Conservation (phyloP, 2,329 filamentous ascomycete genomes). For the Chaetomium sp. region DNA sequence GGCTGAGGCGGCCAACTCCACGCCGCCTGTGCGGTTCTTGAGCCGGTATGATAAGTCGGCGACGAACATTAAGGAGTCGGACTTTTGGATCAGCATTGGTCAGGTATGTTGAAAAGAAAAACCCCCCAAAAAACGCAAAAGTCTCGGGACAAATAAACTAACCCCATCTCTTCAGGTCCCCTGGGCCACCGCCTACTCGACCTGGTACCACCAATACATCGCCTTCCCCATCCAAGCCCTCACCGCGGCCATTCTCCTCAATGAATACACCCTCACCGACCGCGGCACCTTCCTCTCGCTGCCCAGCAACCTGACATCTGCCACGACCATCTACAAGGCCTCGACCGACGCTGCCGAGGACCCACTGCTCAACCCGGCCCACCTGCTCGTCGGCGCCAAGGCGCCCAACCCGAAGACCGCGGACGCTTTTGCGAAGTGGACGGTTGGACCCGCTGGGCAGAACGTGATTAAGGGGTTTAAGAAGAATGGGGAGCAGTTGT, state of each 20-base stretch:
- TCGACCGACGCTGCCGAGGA: conserved; percentile 2
- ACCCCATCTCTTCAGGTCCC: background rate
- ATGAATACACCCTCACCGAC: conserved; percentile 7
- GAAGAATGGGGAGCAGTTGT: conserved; percentile 6
- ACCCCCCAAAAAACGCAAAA: background rate
- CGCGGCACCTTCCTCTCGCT: conserved; percentile 4
- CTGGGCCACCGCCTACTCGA: conserved; percentile 2
- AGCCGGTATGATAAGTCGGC: conserved; percentile 7
- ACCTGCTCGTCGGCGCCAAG: background rate
- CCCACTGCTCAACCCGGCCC: conserved; percentile 5
- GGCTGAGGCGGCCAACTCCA: conserved; percentile 4
- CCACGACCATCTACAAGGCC: conserved; percentile 3
- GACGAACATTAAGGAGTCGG: conserved; percentile 6
- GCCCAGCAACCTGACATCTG: background rate
- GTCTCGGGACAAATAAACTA: background rate
- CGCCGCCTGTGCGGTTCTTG: background rate
- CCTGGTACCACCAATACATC: conserved; percentile 6
- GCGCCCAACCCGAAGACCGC: conserved; percentile 1
- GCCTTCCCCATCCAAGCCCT: background rate
- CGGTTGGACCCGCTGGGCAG: background rate
- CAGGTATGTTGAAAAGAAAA: background rate
- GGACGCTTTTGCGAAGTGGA: background rate
- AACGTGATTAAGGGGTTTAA: background rate
- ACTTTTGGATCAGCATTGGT: conserved; percentile 5
- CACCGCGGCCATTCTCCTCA: conserved; percentile 1